Evolutionary conservation across 345 rosid genomes (phyloP).

Genomic region (Bruguiera sexangula): DNA sequence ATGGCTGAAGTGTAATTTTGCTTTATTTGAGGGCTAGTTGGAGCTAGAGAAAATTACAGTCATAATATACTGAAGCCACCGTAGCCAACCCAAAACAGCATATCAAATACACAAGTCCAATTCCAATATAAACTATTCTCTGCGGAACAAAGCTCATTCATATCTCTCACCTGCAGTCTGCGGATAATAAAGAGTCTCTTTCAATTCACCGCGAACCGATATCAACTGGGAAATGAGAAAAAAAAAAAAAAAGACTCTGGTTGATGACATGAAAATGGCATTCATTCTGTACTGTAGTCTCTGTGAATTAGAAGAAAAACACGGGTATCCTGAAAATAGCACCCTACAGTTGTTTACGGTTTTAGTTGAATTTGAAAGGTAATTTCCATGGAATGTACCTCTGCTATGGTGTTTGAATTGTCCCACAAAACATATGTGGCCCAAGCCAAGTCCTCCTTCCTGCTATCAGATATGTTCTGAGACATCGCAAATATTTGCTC

Average conservation of each 20-base stretch:
- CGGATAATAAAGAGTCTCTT: slow-evolving; percentile 68
- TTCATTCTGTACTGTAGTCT: too few species aligned
- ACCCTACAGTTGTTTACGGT: too few species aligned
- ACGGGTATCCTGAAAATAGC: too few species aligned
- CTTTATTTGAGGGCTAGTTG: background rate
- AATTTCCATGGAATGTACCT: too few species aligned
- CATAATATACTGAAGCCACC: background rate
- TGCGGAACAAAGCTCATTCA: background rate
- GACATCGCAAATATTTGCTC: too few species aligned
- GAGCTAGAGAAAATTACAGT: background rate
- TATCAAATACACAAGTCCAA: background rate
- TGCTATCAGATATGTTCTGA: too few species aligned
- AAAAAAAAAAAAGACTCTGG: background rate
- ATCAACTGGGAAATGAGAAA: slow-evolving; percentile 46
- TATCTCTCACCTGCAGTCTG: slow-evolving; percentile 50
- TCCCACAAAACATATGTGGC: too few species aligned
- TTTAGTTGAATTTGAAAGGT: too few species aligned
- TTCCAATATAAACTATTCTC: background rate
- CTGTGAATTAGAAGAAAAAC: too few species aligned
- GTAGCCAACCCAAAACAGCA: background rate
- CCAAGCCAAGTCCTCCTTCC: too few species aligned
- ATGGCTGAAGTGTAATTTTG: background rate
- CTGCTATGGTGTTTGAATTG: too few species aligned
- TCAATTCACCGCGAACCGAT: slow-evolving; percentile 48
- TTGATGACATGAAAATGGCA: too few species aligned